phyloP scores from a whole-genome alignment of 2,329 filamentous ascomycete species.

The Penicillium sp. region DNA sequence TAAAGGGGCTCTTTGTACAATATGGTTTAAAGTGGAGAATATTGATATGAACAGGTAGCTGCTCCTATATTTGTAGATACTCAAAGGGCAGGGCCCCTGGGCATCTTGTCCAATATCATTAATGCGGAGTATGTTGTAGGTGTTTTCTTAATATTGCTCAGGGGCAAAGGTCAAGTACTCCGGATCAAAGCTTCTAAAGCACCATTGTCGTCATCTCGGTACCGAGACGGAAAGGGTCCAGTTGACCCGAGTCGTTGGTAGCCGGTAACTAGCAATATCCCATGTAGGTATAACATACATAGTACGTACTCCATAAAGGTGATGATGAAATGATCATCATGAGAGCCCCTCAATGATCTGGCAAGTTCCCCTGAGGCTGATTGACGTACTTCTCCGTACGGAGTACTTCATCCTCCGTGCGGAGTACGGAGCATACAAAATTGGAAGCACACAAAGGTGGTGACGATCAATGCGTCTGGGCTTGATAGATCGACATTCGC shows the following conservation, averaged over 20 bases:
- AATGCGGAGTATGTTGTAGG: not conserved
- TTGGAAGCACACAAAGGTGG: not conserved
- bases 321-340: constrained; percentile 1
- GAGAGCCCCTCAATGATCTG: not conserved
- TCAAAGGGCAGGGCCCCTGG: not conserved
- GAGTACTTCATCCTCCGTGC: not conserved
- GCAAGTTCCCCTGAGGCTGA: not conserved
- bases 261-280: not conserved
- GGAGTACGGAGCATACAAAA: not conserved
- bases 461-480: constrained; percentile 4
- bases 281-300: not conserved
- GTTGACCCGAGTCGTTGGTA: constrained; percentile 1
- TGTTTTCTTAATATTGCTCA: not conserved
- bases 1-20: not conserved
- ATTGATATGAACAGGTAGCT: not conserved
- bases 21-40: not conserved
- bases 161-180: not conserved
- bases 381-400: not conserved
- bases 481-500: constrained; percentile 2
- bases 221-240: not conserved
- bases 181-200: not conserved
- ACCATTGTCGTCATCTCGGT: not conserved
- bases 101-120: not conserved
- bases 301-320: not conserved
- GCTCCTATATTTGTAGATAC: not conserved